Percentiles rank a stretch among this genome's conserved stretches.
Evolutionary conservation across 129 eudicot species (phyloP).

Genomic region (Centella asiatica): DNA sequence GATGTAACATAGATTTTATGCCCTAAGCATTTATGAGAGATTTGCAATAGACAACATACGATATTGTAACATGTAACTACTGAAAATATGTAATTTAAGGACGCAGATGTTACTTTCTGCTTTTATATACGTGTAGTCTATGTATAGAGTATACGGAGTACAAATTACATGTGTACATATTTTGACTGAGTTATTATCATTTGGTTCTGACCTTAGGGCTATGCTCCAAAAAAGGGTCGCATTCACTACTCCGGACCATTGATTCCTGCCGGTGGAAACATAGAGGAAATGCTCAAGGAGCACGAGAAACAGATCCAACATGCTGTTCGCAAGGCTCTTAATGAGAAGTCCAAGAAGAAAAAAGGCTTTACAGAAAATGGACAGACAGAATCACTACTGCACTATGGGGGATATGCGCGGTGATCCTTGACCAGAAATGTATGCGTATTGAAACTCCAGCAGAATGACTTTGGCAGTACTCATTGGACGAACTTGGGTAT

Average conservation of each 20-base stretch:
- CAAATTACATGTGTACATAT: background rate
- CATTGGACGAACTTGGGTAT: background rate
- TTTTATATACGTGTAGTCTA: too few relatives aligned
- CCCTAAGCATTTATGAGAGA: background rate
- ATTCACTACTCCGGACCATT: conserved; percentile 92
- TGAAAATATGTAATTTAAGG: too few relatives aligned
- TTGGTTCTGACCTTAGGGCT: conserved; percentile 30
- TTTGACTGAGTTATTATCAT: conserved; percentile 2
- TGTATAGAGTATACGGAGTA: too few relatives aligned
- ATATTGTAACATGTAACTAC: too few relatives aligned
- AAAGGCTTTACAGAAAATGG: conserved; percentile 37
- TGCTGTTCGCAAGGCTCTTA: conserved; percentile 75
- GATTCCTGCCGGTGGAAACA: conserved; percentile 56
- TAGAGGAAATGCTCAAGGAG: conserved; percentile 83
- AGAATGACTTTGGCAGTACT: background rate
- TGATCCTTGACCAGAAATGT: conserved; percentile 11
- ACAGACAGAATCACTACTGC: conserved; percentile 61
- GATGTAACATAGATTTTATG: too few relatives aligned
- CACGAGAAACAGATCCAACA: conserved; percentile 81
- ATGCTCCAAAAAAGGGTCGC: conserved; percentile 51
- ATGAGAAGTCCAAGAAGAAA: conserved; percentile 46
- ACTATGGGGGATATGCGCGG: conserved; percentile 27
- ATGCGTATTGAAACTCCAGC: too few relatives aligned
- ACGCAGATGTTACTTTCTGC: background rate
- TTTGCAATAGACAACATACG: too few relatives aligned